Base-by-base conservation (phyloP, 192 early-diverging fungal species). In the Haplosporangium gracile region DNA sequence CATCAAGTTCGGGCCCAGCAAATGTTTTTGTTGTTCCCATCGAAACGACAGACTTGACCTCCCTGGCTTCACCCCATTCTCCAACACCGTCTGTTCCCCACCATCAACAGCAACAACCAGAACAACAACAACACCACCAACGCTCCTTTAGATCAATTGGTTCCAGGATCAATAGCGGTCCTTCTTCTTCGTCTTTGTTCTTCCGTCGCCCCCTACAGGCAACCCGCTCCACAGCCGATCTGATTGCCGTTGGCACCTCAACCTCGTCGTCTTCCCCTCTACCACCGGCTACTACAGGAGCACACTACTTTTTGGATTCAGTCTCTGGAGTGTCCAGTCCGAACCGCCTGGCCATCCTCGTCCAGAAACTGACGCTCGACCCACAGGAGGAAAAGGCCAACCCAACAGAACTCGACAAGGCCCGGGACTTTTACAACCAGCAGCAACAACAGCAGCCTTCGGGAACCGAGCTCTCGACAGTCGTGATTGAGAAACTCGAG, bases 401-500 rank as follows among this genome's bases (percentile, higher is more conserved):
- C 45, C 74, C 68, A 2, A 69, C 45, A 51, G 60, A 57, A 15
- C 55, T 85, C 11, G 74, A 70, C 42, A 75, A 39, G 55, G 72
- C 80, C 38, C 74, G 83, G 55, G 53, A 80, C 22, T 47, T 75
- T 57, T 74, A 75, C 57, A 45, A 39, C 26, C 71, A 45, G 16
- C 70, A 55, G 26, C 72, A 47, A 36, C 20, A 57, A 29, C 49
- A 57, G 15, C 51, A 82, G 53, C 80, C 69, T 73, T 57, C 70
- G n/a, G 81, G 75, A 77, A 72, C 70, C 75, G 75, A 77, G 70
- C 74, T 82, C 45, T 53, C 88, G 39, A 77, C 78, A 60, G 80
- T 65, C 38, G 78, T 89, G 57, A 68, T 79, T 55, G 79, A 84
- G 76, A 85, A 89, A 75, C 72, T 89, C 29, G 83, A 71, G 60